phyloP scores from a whole-genome alignment of 805 yeast species.

The Vanderwaltozyma polyspora region DNA sequence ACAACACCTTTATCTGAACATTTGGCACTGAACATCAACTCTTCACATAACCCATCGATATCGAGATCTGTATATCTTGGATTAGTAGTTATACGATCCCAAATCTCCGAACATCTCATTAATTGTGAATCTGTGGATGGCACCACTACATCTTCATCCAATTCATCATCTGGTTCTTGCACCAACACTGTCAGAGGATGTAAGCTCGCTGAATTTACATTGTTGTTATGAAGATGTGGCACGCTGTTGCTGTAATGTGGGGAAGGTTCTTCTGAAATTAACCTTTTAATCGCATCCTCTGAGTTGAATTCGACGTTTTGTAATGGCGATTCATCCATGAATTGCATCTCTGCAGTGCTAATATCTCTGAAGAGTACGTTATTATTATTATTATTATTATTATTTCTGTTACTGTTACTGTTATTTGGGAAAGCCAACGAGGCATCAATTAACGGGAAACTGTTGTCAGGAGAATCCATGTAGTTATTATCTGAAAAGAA shows the following conservation, averaged over 20 bases:
- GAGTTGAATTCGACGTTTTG: background rate
- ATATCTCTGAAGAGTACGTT: background rate
- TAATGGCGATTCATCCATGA: too few relatives aligned
- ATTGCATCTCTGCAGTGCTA: too few relatives aligned
- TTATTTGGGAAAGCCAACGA: conserved; percentile 24
- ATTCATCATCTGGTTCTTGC: conserved; percentile 25
- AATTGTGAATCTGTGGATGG: conserved; percentile 54
- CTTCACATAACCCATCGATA: conserved; percentile 85
- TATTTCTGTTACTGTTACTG: conserved; percentile 4
- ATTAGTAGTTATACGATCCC: conserved; percentile 93
- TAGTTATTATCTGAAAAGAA: background rate
- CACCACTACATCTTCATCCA: conserved; percentile 36
- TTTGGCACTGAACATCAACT: conserved; percentile 83
- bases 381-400: background rate
- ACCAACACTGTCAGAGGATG: too few relatives aligned
- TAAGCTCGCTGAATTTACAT: background rate
- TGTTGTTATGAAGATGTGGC: background rate
- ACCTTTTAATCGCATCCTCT: background rate
- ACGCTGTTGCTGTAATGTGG: too few relatives aligned
- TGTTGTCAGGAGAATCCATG: background rate
- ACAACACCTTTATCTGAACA: conserved; percentile 95
- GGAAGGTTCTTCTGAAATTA: too few relatives aligned
- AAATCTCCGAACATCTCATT: conserved; percentile 77
- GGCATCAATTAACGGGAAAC: conserved; percentile 19
- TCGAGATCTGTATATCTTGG: conserved; percentile 89